Evolutionary conservation across 192 early-diverging fungal genomes (phyloP).

Genomic region (Rhizophagus clarus): DNA sequence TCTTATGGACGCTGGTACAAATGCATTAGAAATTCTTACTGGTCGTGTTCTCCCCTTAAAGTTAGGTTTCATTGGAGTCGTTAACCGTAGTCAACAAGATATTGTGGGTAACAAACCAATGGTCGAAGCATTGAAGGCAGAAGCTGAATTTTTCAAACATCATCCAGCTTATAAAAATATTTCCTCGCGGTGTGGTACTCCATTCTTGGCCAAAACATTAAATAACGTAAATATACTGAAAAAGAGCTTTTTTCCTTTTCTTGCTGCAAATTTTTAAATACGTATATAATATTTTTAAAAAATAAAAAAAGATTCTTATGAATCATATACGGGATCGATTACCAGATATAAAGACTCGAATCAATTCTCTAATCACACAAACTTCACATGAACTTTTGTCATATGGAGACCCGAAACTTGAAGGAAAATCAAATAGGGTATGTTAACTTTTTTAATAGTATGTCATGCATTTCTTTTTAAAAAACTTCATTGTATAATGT

Average conservation of each 20-base stretch:
- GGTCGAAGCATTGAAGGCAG: conserved; percentile 64
- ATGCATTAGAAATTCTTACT: conserved; percentile 77
- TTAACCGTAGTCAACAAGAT: conserved; percentile 84
- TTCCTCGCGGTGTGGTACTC: conserved; percentile 72
- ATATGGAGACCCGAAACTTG: conserved; percentile 61
- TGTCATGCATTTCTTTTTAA: neutral
- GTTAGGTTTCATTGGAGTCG: conserved; percentile 79
- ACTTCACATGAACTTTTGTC: conserved; percentile 73
- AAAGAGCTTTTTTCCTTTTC: neutral
- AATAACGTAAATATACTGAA: conserved; percentile 51
- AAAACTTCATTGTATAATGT: neutral
- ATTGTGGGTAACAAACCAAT: conserved; percentile 74
- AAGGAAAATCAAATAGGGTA: conserved; percentile 53
- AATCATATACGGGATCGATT: conserved; percentile 79
- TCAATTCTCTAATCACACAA: conserved; percentile 76
- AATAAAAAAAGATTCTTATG: conserved; percentile 62
- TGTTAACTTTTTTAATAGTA: neutral
- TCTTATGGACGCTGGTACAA: conserved; percentile 84
- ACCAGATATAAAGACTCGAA: conserved; percentile 74
- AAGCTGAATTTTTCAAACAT: conserved; percentile 68
- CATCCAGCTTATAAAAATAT: conserved; percentile 76
- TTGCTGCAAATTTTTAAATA: no score
- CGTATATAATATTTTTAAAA: neutral
- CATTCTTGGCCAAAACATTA: conserved; percentile 66
- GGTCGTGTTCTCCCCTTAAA: conserved; percentile 77